Percentiles rank a stretch among this genome's conserved stretches.
Evolutionary conservation across 2,329 filamentous ascomycete species (phyloP).

Genomic region (Claviceps quebecensis): DNA sequence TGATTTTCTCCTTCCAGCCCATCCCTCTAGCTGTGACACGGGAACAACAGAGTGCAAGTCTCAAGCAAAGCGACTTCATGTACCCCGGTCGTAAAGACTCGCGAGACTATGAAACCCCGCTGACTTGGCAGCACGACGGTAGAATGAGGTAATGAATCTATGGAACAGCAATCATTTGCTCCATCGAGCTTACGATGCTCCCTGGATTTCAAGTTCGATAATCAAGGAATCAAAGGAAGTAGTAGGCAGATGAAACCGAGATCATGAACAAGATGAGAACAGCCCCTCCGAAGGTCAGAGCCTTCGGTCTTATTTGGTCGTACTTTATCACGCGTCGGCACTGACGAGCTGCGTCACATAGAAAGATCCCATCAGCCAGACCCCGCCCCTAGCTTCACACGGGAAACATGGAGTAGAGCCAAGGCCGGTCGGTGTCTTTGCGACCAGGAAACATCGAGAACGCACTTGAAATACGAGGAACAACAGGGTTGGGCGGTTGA

Average conservation of each 20-base stretch:
- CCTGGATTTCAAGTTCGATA: not conserved
- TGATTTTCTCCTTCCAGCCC: slow-evolving; percentile 23
- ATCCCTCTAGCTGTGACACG: slow-evolving; percentile 13
- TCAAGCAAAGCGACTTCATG: not conserved
- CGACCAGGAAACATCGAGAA: not conserved
- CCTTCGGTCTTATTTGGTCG: slow-evolving; percentile 24
- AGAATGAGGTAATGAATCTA: not conserved
- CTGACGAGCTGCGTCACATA: slow-evolving; percentile 15
- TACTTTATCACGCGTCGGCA: slow-evolving; percentile 19
- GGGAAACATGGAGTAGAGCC: not conserved
- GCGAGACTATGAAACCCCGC: not conserved
- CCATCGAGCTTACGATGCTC: not conserved
- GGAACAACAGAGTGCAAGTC: not conserved
- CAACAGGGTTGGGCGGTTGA: not conserved
- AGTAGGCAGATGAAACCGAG: not conserved
- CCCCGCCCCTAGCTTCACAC: slow-evolving; percentile 8
- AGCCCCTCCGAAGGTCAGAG: slow-evolving; percentile 11
- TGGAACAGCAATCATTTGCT: slow-evolving; percentile 1
- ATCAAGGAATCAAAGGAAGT: not conserved
- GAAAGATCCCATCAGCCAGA: slow-evolving; percentile 18
- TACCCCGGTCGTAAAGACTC: not conserved
- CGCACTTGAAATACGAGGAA: not conserved
- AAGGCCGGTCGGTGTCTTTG: not conserved
- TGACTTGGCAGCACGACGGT: not conserved
- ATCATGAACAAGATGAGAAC: not conserved